Percentiles rank a stretch among this genome's conserved stretches.
phyloP scores from a whole-genome alignment of 2,329 filamentous ascomycete species.

The Diplodia intermedia region DNA sequence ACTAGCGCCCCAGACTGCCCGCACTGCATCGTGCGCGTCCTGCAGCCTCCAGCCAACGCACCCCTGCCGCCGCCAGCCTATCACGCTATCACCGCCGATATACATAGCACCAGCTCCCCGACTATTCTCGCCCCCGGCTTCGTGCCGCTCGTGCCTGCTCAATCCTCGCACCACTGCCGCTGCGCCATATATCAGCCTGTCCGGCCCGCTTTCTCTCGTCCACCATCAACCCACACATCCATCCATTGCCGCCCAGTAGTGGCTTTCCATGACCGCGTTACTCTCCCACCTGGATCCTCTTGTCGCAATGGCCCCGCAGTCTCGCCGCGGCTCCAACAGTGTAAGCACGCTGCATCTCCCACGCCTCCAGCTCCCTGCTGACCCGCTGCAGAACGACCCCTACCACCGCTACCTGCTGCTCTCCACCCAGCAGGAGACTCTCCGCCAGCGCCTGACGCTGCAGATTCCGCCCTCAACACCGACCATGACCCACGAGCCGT shows the following conservation, averaged over 20 bases:
- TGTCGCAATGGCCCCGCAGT: constrained; percentile 24
- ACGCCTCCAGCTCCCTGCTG: not conserved
- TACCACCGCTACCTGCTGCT: constrained; percentile 52
- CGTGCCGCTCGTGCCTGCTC: constrained; percentile 5
- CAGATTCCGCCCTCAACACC: constrained; percentile 42
- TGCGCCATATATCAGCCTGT: not conserved
- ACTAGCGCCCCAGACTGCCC: constrained; percentile 20
- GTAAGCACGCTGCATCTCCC: constrained; percentile 16
- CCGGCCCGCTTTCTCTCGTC: not conserved
- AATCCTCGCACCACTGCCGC: constrained; percentile 15
- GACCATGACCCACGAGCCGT: constrained; percentile 36
- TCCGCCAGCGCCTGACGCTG: constrained; percentile 50
- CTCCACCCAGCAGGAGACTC: constrained; percentile 49
- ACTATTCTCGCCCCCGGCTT: constrained; percentile 9
- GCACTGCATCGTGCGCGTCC: not conserved
- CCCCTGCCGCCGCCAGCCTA: constrained; percentile 20
- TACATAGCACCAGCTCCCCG: constrained; percentile 16
- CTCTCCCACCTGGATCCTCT: constrained; percentile 15
- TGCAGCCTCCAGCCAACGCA: not conserved
- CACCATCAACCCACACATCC: constrained; percentile 1
- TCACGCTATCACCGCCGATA: constrained; percentile 16
- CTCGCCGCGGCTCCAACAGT: constrained; percentile 18
- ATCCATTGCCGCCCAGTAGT: not conserved
- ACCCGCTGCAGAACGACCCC: constrained; percentile 38
- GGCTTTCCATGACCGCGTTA: constrained; percentile 21